Conservation (phyloP, 2,329 filamentous ascomycete genomes). For the Orbilia oligospora region DNA sequence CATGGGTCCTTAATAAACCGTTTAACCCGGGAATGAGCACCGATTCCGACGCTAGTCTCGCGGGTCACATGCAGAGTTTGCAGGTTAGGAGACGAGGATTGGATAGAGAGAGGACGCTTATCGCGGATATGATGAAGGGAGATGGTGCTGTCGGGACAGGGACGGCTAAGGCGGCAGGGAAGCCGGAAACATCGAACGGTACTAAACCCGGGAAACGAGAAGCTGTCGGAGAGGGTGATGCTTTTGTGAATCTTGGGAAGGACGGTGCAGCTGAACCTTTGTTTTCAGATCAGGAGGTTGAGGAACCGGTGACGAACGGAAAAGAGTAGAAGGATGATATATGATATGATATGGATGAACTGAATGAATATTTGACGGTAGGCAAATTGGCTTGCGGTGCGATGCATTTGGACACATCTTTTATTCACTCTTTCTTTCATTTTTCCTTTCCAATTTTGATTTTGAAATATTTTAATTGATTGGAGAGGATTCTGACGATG, state of each 20-base stretch:
- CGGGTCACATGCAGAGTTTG: conserved; percentile 84
- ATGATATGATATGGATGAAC: background rate
- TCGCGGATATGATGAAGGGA: conserved; percentile 67
- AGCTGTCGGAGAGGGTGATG: conserved; percentile 42
- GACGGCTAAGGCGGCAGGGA: conserved; percentile 21
- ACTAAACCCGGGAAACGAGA: conserved; percentile 56
- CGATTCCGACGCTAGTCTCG: conserved; percentile 77
- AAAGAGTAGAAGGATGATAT: conserved; percentile 33
- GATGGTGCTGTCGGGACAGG: conserved; percentile 1
- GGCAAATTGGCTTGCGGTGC: conserved; percentile 17
- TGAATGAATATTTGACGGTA: conserved; percentile 20
- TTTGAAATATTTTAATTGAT: conserved; percentile 10
- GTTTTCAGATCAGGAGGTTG: conserved; percentile 44
- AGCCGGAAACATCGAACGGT: conserved; percentile 51
- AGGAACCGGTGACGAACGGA: conserved; percentile 18
- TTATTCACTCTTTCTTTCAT: background rate
- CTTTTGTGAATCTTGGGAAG: conserved; percentile 58
- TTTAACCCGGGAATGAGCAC: conserved; percentile 85
- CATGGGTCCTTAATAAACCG: conserved; percentile 80
- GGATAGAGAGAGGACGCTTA: conserved; percentile 84
- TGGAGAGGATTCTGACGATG: conserved; percentile 18
- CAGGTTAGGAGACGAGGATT: conserved; percentile 82
- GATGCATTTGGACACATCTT: conserved; percentile 20
- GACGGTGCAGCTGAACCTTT: conserved; percentile 57
- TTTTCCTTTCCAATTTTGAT: conserved; percentile 5